Evolutionary conservation across 2,329 filamentous ascomycete genomes (phyloP).

Genomic region (Aureobasidium sp.): DNA sequence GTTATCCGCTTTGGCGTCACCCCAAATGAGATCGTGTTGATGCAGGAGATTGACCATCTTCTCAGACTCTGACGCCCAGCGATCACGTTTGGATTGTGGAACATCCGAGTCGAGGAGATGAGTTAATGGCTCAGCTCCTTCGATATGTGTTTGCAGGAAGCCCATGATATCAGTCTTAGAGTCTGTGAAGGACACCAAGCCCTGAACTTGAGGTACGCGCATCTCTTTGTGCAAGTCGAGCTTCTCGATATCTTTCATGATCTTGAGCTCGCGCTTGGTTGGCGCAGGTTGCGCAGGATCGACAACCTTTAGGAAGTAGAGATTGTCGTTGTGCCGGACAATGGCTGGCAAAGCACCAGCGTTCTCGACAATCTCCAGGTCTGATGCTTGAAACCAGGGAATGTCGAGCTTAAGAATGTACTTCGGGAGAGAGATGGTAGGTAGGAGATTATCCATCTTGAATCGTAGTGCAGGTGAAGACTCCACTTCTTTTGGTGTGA

Average conservation of each 20-base stretch:
- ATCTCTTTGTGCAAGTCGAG: slow-evolving; percentile 26
- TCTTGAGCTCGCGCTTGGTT: slow-evolving; percentile 29
- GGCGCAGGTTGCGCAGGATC: slow-evolving; percentile 25
- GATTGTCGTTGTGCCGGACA: slow-evolving; percentile 22
- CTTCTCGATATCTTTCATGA: slow-evolving; percentile 26
- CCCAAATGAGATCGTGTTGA: slow-evolving; percentile 31
- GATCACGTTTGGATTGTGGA: slow-evolving; percentile 25
- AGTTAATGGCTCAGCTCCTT: slow-evolving; percentile 27
- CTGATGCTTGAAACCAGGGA: slow-evolving; percentile 21
- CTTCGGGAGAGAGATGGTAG: slow-evolving; percentile 28
- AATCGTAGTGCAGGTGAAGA: slow-evolving; percentile 19
- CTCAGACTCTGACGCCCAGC: slow-evolving; percentile 27
- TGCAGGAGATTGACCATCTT: slow-evolving; percentile 20
- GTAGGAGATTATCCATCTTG: slow-evolving; percentile 24
- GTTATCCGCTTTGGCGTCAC: slow-evolving; percentile 36
- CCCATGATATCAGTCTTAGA: slow-evolving; percentile 25
- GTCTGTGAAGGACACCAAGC: slow-evolving; percentile 23
- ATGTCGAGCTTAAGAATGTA: slow-evolving; percentile 28
- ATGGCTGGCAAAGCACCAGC: slow-evolving; percentile 22
- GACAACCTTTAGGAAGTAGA: slow-evolving; percentile 30
- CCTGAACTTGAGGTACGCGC: slow-evolving; percentile 26
- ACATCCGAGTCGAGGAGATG: slow-evolving; percentile 26
- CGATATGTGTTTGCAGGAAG: slow-evolving; percentile 29
- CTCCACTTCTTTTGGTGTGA: slow-evolving; percentile 24
- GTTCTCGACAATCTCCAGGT: slow-evolving; percentile 23